Evolutionary conservation across 2,329 filamentous ascomycete species (phyloP).

Genomic region (Colletotrichum tropicale): DNA sequence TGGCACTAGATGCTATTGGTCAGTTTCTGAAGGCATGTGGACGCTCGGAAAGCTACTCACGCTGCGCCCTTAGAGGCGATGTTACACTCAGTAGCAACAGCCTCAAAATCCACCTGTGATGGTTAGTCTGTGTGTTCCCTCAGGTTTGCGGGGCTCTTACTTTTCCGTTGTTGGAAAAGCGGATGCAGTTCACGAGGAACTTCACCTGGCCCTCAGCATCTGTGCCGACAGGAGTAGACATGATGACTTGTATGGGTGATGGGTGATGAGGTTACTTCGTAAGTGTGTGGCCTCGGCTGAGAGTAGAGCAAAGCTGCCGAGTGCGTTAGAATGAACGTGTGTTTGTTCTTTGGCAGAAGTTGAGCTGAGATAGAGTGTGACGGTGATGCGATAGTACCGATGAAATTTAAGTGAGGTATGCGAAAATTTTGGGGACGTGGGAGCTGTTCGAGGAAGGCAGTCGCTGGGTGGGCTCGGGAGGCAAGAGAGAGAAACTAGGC

Average conservation of each 20-base stretch:
- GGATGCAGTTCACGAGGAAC: slow-evolving; percentile 71
- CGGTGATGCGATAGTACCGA: not conserved
- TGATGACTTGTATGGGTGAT: not conserved
- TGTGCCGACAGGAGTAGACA: slow-evolving; percentile 12
- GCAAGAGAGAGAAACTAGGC: not conserved
- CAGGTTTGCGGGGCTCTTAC: slow-evolving; percentile 41
- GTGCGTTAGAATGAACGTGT: not conserved
- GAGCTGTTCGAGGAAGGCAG: not conserved
- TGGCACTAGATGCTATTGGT: slow-evolving; percentile 51
- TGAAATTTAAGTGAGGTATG: not conserved
- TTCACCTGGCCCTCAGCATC: slow-evolving; percentile 63
- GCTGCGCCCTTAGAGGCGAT: slow-evolving; percentile 72
- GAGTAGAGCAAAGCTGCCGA: not conserved
- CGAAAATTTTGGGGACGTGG: not conserved
- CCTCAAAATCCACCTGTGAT: slow-evolving; percentile 65
- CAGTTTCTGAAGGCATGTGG: not conserved
- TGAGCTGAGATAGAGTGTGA: not conserved
- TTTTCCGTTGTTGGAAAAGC: slow-evolving; percentile 62
- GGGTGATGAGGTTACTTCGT: not conserved
- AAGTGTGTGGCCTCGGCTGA: not conserved
- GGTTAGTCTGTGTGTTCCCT: slow-evolving; percentile 15
- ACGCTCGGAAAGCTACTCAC: slow-evolving; percentile 52
- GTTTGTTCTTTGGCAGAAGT: not conserved
- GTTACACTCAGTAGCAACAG: slow-evolving; percentile 66
- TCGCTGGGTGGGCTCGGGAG: not conserved